Evolutionary conservation across 2,329 filamentous ascomycete species (phyloP), one percentile per base, ranked within the genome.

Genomic region (Aspergillus eucalypticola): DNA sequence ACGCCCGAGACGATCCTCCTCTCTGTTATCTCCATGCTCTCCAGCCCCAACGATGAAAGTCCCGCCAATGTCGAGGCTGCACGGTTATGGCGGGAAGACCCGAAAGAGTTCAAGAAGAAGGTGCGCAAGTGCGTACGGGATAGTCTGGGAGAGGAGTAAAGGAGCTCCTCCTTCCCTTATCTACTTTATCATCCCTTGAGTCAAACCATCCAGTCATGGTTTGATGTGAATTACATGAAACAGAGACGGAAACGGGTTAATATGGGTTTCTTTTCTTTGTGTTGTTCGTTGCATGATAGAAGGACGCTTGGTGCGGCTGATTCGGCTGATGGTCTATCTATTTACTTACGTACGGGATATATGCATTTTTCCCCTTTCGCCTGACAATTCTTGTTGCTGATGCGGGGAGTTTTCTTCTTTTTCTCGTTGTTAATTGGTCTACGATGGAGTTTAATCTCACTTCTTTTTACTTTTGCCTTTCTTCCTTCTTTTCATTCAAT

Each of bases 1-100:
- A 93, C 90, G 11, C 93, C 94, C 56, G 94, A 97, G 82, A 96
- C 92, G 21, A 98, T 99, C 63, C 81, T 99, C 51, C 79, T 99
- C 32, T 92, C 88, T 70, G 93, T 96, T 35, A 96, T 99, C 74
- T 95, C 90, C 75, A 88, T 99, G 81, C 87, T 99, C 65, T 88
- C 91, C 64, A 90, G 90, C 71, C 95, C 95, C 52, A 99, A 99
- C 75, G 92, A 96, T 72, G 95, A 98, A 82, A 94, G 90, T 69
- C 92, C 95, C 0, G 95, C 95, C 53, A 98, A 99, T 74, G 87
- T 97, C 27, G 94, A 98, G 80, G 95, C 95, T 3, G 95, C 94
- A 10, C 86, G 90, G 62, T 78, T 97, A 80, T 90, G 95, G 85
- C 86, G 95, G 55, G 91, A 95, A 71, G 91, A 96, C 71, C 79